Evolutionary conservation across 164 flowering plant species (phyloP).

Genomic region (Vitis rotundifolia): DNA sequence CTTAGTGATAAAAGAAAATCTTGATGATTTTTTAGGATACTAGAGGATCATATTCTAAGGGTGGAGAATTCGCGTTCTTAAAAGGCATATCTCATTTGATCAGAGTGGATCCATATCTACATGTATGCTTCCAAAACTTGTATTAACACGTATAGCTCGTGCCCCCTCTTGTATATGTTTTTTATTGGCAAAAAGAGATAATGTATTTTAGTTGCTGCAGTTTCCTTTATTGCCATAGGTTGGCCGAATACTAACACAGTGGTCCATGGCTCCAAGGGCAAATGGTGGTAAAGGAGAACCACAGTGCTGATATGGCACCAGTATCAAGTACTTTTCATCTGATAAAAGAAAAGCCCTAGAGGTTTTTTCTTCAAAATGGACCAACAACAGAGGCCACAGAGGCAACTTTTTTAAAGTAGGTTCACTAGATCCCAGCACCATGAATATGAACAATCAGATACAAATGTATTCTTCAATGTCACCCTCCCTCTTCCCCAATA

Average conservation of each 20-base stretch:
- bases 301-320: conserved; percentile 5
- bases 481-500: not conserved
- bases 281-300: conserved; percentile 9
- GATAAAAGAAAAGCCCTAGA: conserved; percentile 5
- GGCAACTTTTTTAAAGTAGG: conserved; percentile 6
- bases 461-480: not conserved
- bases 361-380: conserved; percentile 5
- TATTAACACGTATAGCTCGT: too few relatives aligned
- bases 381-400: not conserved
- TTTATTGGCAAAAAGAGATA: not conserved
- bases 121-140: too few relatives aligned
- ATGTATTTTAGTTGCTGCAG: conserved; percentile 2
- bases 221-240: conserved; percentile 5
- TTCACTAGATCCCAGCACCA: conserved; percentile 7
- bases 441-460: not conserved
- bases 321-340: conserved; percentile 7
- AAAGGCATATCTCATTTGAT: too few relatives aligned
- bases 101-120: too few relatives aligned
- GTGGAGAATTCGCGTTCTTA: too few relatives aligned
- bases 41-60: too few relatives aligned
- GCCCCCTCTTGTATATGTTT: too few relatives aligned
- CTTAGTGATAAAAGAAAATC: too few relatives aligned
- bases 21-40: too few relatives aligned
- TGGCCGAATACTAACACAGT: conserved; percentile 15
- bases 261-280: conserved; percentile 19